Base-by-base conservation (phyloP, 2,329 filamentous ascomycete genomes). In the Penicillium concentricum region DNA sequence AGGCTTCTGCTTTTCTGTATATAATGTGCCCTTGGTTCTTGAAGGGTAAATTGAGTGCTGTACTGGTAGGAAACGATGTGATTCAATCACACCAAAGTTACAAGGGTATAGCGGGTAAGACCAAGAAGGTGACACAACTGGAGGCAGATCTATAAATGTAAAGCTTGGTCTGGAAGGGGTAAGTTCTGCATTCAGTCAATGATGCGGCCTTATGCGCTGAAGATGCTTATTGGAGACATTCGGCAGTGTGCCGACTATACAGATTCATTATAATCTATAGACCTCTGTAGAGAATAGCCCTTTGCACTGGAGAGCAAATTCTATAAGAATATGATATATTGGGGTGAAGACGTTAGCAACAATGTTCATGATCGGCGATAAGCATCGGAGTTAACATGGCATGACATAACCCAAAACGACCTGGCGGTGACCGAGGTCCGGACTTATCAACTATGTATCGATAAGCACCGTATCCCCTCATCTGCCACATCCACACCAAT, bases 401-500 rank as follows among this genome's bases (percentile, higher is more conserved):
- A 45, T 52, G 50, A 52, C 50, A 52, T 52, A 51, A 44, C 35
- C 15, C 10, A 18, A 42, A 51, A n/a, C 8, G 28, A 28, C 28
- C 28, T 16, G 32, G 32, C 32, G 41, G 50, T 52, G 50, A 52
- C 50, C 41, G 20, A 49, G 34, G 22, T 35, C 16, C 22, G 42
- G 24, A 48, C 42, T 54, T 54, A 54, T 54, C 51, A 18, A 38
- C 34, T 54, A 52, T 39, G 32, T 53, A 55, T 54, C 52, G 52
- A 55, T 55, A 55, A 55, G 52, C 52, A 54, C 5, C 18, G 10
- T 44, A 18, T 51, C 49, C 49, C 38, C 37, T 30, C 52, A 41
- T 42, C 44, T 39, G 2, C 13, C n/a, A 26, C 16, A 12, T 12
- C 38, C 26, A 20, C 48, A 34, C 1, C 22, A 12, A 30, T 46